These are phyloP conservation scores for Diversispora eburnea DNA, from an alignment of 192 early-diverging fungal genomes.

Conservation along the genomic window DNA sequence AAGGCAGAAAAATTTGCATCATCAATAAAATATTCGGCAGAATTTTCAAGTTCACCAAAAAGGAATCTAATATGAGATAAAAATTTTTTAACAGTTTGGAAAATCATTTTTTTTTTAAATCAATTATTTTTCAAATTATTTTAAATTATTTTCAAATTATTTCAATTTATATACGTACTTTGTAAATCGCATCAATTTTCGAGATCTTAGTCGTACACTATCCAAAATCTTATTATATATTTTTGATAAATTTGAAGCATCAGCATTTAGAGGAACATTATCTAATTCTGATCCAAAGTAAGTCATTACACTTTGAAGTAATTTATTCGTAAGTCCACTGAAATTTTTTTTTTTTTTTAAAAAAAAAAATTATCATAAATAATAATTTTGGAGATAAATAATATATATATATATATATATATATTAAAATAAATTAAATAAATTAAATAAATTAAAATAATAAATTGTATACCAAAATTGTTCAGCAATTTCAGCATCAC, in stretches of 20 bases:
- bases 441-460: too few species aligned
- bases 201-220: conserved; percentile 58
- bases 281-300: conserved; percentile 45
- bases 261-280: conserved; percentile 28
- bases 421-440: too few species aligned
- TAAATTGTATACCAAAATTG: conserved; percentile 65
- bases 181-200: conserved; percentile 61
- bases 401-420: too few species aligned
- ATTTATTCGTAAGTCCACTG: conserved; percentile 50
- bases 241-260: conserved; percentile 40
- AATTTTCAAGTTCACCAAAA: conserved; percentile 61
- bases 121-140: too few species aligned
- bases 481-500: conserved; percentile 67
- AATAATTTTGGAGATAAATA: too few species aligned
- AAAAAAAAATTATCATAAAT: too few species aligned
- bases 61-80: conserved; percentile 36
- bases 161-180: conserved; percentile 38
- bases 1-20: conserved; percentile 53
- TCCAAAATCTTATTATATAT: conserved; percentile 62
- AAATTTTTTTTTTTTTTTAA: too few species aligned
- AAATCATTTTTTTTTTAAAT: too few species aligned
- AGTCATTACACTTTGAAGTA: conserved; percentile 47
- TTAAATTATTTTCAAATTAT: neutral
- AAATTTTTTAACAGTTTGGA: too few species aligned
- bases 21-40: conserved; percentile 71